phyloP scores from a whole-genome alignment of 805 yeast genomes.

The Nakazawaea populi region DNA sequence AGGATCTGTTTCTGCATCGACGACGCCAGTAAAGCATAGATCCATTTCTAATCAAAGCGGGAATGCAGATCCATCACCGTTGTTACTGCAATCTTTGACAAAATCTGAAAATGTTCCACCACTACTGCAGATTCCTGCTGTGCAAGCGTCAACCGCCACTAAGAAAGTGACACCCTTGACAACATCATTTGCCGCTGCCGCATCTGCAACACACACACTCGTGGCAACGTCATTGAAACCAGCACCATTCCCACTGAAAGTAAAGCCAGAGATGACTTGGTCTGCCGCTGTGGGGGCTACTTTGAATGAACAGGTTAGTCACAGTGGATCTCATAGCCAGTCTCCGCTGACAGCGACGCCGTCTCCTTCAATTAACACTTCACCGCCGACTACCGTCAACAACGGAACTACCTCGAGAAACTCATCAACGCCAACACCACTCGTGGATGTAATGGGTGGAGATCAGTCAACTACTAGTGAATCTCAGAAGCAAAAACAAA shows the following conservation, averaged over 20 bases:
- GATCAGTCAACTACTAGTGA: background rate
- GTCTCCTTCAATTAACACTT: conserved; percentile 11
- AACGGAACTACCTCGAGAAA: conserved; percentile 1
- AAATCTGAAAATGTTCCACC: conserved; percentile 5
- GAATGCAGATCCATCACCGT: background rate
- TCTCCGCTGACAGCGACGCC: conserved; percentile 10
- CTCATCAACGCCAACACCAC: background rate
- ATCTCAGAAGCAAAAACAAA: background rate
- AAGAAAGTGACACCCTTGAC: conserved; percentile 11
- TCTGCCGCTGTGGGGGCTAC: conserved; percentile 11
- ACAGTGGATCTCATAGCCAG: conserved; percentile 8
- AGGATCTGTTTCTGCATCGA: background rate
- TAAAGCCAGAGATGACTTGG: conserved; percentile 7
- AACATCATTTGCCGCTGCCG: conserved; percentile 15
- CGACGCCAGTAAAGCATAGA: background rate
- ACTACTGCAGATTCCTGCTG: conserved; percentile 1
- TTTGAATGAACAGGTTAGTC: background rate
- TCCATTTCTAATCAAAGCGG: background rate
- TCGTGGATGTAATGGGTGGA: conserved; percentile 5
- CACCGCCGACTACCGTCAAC: conserved; percentile 8
- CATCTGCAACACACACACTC: conserved; percentile 14
- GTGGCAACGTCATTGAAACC: conserved; percentile 13
- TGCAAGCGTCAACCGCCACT: conserved; percentile 5
- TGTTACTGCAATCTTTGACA: background rate
- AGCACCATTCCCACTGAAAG: conserved; percentile 9